Percentiles rank a stretch among this genome's conserved stretches.
Conservation (phyloP, 371 early-diverging fungal species). For the Basidiobolus meristosporus region DNA sequence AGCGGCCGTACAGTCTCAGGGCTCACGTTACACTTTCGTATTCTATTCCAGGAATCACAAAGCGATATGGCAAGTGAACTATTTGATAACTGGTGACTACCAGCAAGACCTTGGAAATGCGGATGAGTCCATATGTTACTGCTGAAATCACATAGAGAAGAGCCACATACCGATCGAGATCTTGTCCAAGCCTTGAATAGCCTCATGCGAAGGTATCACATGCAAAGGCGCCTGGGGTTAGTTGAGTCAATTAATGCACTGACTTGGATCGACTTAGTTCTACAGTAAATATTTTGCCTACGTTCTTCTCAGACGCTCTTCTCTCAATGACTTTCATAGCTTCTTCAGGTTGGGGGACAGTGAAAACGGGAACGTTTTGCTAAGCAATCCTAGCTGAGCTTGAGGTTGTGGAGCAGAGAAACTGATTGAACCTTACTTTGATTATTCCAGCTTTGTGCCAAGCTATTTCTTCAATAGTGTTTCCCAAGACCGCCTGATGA, state of each 20-base stretch:
- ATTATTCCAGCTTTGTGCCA: constrained; percentile 91
- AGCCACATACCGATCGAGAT: not conserved
- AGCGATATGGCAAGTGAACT: constrained; percentile 60
- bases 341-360: constrained; percentile 43
- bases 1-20: constrained; percentile 6
- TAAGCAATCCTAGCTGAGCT: constrained; percentile 3
- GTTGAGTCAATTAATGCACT: constrained; percentile 6
- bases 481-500: constrained; percentile 51
- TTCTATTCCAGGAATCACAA: constrained; percentile 43
- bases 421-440: constrained; percentile 19
- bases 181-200: not conserved
- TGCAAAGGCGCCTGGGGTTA: constrained; percentile 6
- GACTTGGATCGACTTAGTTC: constrained; percentile 5
- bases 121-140: constrained; percentile 1
- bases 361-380: constrained; percentile 40
- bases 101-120: constrained; percentile 38
- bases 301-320: constrained; percentile 46
- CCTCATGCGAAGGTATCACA: not conserved
- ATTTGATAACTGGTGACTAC: constrained; percentile 70
- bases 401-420: not conserved
- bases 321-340: constrained; percentile 46
- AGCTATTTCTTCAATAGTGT: constrained; percentile 64
- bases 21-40: constrained; percentile 16
- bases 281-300: constrained; percentile 5
- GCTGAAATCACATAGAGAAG: constrained; percentile 4